phyloP scores from a whole-genome alignment of 129 eudicot species.

The Arctium lappa region DNA sequence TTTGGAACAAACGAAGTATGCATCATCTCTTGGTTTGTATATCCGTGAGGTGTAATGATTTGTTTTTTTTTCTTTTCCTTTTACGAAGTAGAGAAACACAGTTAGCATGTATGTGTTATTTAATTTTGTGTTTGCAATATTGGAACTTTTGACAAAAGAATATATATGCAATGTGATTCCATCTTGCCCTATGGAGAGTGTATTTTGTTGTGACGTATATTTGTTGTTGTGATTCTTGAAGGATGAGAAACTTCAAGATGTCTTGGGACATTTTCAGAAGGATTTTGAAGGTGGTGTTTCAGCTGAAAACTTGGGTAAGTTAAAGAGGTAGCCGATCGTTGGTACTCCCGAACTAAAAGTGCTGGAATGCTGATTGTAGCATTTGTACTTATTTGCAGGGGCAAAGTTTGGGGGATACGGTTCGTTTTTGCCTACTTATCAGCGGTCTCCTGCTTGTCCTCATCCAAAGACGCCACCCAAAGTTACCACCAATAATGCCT shows the following conservation, averaged over 20 bases:
- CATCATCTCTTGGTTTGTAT: too few relatives aligned
- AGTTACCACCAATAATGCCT: constrained; percentile 31
- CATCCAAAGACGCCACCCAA: constrained; percentile 68
- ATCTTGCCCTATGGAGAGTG: not conserved
- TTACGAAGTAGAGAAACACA: not conserved
- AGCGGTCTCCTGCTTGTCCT: constrained; percentile 72
- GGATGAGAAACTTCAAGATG: constrained; percentile 93
- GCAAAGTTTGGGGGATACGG: constrained; percentile 96
- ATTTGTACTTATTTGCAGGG: constrained; percentile 52
- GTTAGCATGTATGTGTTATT: not conserved
- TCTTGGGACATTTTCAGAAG: constrained; percentile 93
- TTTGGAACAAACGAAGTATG: not conserved
- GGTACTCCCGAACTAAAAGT: constrained; percentile 17
- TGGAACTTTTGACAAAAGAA: not conserved
- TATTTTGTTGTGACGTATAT: constrained; percentile 13
- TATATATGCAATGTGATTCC: not conserved
- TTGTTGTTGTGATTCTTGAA: constrained; percentile 28
- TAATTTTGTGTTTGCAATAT: not conserved
- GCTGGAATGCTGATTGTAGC: constrained; percentile 45
- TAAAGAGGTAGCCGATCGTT: constrained; percentile 7
- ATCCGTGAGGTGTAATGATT: not conserved
- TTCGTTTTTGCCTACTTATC: constrained; percentile 87
- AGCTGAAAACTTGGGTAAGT: constrained; percentile 96
- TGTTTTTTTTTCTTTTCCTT: too few relatives aligned
- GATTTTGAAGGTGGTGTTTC: constrained; percentile 98